Evolutionary conservation across 345 rosid species (phyloP).

Genomic region (Lepidium didymum): DNA sequence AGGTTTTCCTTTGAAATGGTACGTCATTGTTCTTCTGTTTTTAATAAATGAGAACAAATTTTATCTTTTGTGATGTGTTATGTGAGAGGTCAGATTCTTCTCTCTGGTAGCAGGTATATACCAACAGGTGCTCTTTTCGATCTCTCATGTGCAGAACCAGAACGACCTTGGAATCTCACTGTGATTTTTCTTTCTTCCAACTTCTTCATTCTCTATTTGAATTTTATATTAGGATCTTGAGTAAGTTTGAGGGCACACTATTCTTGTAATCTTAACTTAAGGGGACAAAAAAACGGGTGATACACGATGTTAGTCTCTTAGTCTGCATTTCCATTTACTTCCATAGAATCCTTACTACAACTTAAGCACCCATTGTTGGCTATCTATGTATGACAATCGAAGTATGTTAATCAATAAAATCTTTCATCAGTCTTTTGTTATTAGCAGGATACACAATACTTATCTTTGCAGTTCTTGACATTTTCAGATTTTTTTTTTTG

Average conservation of each 20-base stretch:
- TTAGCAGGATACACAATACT: background rate
- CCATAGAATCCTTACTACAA: background rate
- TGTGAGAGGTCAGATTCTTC: background rate
- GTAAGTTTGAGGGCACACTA: background rate
- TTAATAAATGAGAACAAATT: background rate
- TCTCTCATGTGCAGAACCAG: constrained; percentile 77
- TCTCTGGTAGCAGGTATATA: constrained; percentile 50
- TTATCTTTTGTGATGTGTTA: background rate
- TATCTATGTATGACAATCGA: background rate
- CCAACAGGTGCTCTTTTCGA: constrained; percentile 95
- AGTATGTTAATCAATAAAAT: background rate
- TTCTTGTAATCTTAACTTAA: background rate
- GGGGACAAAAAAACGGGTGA: background rate
- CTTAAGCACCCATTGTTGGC: background rate
- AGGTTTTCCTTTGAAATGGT: constrained; percentile 93
- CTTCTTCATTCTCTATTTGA: background rate
- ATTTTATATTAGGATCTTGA: background rate
- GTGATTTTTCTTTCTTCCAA: constrained; percentile 26
- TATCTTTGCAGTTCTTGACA: background rate
- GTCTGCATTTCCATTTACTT: background rate
- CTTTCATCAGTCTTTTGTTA: background rate
- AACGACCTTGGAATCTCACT: constrained; percentile 95
- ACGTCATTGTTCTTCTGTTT: background rate
- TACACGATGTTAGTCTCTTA: background rate
- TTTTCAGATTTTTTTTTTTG: constrained; percentile 10